Base-by-base conservation (phyloP, 495 filamentous ascomycete genomes). In the Aspergillus ostianus region DNA sequence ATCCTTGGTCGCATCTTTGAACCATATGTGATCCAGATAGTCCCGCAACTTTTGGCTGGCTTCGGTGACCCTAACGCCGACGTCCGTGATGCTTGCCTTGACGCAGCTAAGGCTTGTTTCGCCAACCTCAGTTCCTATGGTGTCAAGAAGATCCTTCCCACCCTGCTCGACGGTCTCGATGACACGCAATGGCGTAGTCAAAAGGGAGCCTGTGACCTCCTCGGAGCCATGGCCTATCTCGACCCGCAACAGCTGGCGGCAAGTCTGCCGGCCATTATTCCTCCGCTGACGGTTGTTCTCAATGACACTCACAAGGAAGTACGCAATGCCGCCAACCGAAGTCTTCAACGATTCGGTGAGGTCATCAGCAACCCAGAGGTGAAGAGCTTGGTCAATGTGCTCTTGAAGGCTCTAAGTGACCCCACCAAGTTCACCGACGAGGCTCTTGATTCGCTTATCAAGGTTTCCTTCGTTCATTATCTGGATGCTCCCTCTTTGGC, bases 231-330 rank as follows among this genome's bases (percentile, higher is more conserved):
- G 93, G 95, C 94, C 10, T 98, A 98, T 69, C 83, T 98, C 18
- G 93, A 97, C 66, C 94, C 94, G 6, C 87, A 97, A 57, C 94
- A 98, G 68, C 81, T 98, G 17, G 92, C 94, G 1, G 82, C 88
- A 55, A 97, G 92, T 67, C 74, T 98, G 61, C 95, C 94, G 0
- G 91, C 93, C 54, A 98, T 98, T 59, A 98, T 98, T 62, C 94
- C 94, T 21, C 93, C 95, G 7, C 80, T 98, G 57, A 98, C 94
- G 0, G 83, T 87, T 46, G 94, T 98, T 1, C 79, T 98, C 47
- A 98, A 96, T 64, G 94, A 98, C 75, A 97, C 91, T 54, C 94
- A 98, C 74, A 98, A 98, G 73, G 94, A 98, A 67, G 94, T 98
- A 13, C 84, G 94, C 58, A 76, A 82, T 23, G 91, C 93, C 10